Conservation (phyloP, 345 rosid species). For the Dipteronia sinensis region DNA sequence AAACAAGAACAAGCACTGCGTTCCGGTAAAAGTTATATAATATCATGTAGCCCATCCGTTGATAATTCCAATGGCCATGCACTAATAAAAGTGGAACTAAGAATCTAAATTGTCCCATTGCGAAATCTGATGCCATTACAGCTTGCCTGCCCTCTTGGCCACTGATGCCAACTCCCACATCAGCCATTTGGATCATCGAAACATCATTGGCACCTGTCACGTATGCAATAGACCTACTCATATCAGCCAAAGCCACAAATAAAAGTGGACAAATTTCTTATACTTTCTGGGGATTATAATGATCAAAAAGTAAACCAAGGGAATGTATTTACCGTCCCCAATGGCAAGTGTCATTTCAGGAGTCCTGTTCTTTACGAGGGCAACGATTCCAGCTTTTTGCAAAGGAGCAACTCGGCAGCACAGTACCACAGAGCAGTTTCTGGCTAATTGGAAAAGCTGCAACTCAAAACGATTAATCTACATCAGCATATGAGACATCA, state of each 20-base stretch:
- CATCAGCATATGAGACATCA: slow-evolving; percentile 25
- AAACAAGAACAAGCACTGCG: slow-evolving; percentile 80
- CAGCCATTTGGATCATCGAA: slow-evolving; percentile 99
- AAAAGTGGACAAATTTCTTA: neutral
- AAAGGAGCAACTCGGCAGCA: slow-evolving; percentile 99
- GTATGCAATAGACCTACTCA: slow-evolving; percentile 21
- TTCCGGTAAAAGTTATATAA: slow-evolving; percentile 97
- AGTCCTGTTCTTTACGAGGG: slow-evolving; percentile 87
- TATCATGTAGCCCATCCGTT: slow-evolving; percentile 97
- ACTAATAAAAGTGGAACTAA: slow-evolving; percentile 87
- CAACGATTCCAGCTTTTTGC: slow-evolving; percentile 97
- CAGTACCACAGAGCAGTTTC: slow-evolving; percentile 79
- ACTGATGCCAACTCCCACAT: slow-evolving; percentile 94
- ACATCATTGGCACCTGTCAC: slow-evolving; percentile 96
- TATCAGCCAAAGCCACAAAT: slow-evolving; percentile 30
- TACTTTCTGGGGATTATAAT: neutral
- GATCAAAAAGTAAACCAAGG: slow-evolving; percentile 12
- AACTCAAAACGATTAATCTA: slow-evolving; percentile 27
- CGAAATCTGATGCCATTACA: slow-evolving; percentile 98
- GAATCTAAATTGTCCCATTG: slow-evolving; percentile 98
- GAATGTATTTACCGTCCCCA: slow-evolving; percentile 77
- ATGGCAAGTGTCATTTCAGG: slow-evolving; percentile 95
- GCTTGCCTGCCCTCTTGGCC: slow-evolving; percentile 99
- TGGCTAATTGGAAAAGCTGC: slow-evolving; percentile 85
- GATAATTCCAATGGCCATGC: slow-evolving; percentile 99